Evolutionary conservation across 805 yeast species (phyloP), one percentile per base, ranked within the genome.

Genomic region (Schwanniomyces pseudopolymorphus): DNA sequence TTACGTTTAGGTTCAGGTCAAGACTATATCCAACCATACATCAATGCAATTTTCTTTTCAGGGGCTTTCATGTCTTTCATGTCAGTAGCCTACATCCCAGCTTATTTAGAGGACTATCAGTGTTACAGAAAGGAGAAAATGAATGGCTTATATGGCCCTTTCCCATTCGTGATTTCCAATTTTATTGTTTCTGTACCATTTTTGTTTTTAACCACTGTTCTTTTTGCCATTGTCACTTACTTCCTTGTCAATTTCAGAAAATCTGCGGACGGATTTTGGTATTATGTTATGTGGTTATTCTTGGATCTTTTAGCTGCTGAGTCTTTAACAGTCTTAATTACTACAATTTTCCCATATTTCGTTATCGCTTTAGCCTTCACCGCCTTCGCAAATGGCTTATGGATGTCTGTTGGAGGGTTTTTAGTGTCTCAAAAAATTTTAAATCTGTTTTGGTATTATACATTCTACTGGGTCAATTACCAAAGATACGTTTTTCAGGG

Each of bases 1-100:
- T 39, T 55, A 41, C 39, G 60, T 53, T 57, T 70, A 9, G 61
- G 56, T 17, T 57, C 56, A n/a, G 61, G 57, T 21, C 65, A 62
- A 36, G 59, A 58, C 2, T 52, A 63, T 43, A 62, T 64, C 44
- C 69, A 64, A 40, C 70, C 71, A 3, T 63, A 66, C 10, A 65
- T 60, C 41, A 61, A 60, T 42, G 74, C 72, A 13, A 63, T 70
- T 35, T 70, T 70, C 57, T 70, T 70, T 52, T 64, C 70, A 14
- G 74, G 73, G n/a, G 75, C 75, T 8, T 70, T 70, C 53, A 70
- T 69, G 74, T 68, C 72, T n/a, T 69, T 69, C 48, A 70, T 70
- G 75, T 59, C 72, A 1, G 75, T 70, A 27, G 75, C 74, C 3
- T 69, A 69, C 47, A 66, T 70, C 43, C 75, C 74, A 11, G 60